A percentile compares a stretch with the other conserved stretches of the same genome.
These are phyloP conservation scores for Xylariomycetidae sp. DNA, from an alignment of 2,329 filamentous ascomycete species.

Conservation along the genomic window DNA sequence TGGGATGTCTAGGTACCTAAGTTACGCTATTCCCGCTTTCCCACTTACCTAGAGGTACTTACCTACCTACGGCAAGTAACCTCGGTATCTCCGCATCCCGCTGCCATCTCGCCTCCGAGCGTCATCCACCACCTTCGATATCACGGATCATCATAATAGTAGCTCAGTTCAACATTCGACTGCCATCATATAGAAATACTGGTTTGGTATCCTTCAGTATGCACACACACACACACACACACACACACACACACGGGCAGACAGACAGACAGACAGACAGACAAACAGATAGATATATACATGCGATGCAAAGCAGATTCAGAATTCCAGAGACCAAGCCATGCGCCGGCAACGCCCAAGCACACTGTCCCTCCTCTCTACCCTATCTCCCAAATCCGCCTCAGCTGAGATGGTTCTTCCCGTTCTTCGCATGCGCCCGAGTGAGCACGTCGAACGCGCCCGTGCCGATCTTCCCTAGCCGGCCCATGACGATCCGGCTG, in stretches of 20 bases:
- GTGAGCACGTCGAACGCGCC: slow-evolving; percentile 86
- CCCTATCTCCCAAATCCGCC: not conserved
- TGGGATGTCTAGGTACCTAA: too few relatives aligned
- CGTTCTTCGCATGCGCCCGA: slow-evolving; percentile 47
- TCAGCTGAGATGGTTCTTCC: slow-evolving; percentile 25
- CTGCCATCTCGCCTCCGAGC: too few relatives aligned
- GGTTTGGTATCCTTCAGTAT: too few relatives aligned
- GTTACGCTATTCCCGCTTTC: too few relatives aligned
- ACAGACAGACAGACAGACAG: not conserved
- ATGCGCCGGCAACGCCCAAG: slow-evolving; percentile 8
- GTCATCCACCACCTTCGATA: too few relatives aligned
- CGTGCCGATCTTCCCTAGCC: slow-evolving; percentile 76
- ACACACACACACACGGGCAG: not conserved
- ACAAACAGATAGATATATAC: not conserved
- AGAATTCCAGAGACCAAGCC: not conserved
- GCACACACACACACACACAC: not conserved
- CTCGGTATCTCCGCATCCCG: too few relatives aligned
- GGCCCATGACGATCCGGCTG: slow-evolving; percentile 81
- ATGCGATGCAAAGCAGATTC: too few relatives aligned
- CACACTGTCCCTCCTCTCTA: not conserved
- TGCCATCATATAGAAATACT: too few relatives aligned
- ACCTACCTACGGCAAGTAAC: too few relatives aligned
- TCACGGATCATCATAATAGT: too few relatives aligned
- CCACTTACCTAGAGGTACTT: too few relatives aligned
- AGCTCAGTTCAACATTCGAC: too few relatives aligned